phyloP scores from a whole-genome alignment of 768 basidiomycete genomes.

The Naganishia onofrii region DNA sequence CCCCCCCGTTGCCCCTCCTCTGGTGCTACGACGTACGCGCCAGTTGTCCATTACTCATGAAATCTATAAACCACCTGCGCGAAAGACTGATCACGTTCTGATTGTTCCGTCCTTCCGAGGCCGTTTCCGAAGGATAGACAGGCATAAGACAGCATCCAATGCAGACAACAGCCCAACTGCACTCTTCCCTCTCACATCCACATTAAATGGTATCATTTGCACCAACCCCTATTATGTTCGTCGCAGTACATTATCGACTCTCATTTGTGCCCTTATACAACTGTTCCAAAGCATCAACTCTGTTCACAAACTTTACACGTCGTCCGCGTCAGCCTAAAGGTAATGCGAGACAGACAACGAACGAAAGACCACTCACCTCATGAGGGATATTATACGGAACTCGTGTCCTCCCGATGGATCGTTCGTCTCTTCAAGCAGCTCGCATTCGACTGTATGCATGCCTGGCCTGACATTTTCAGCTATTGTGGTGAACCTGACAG shows the following conservation, averaged over 20 bases:
- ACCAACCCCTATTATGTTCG: background rate
- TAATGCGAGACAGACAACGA: background rate
- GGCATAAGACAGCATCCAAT: too few species aligned
- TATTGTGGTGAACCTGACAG: conserved; percentile 29
- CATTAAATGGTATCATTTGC: too few species aligned
- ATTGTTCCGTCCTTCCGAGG: too few species aligned
- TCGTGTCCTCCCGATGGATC: conserved; percentile 47
- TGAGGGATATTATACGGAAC: conserved; percentile 41
- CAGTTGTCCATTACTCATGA: too few species aligned
- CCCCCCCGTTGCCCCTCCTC: too few species aligned
- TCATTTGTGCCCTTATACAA: background rate
- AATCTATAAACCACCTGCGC: too few species aligned
- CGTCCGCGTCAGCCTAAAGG: background rate
- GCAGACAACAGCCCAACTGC: too few species aligned
- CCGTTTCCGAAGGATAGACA: too few species aligned
- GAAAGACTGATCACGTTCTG: too few species aligned
- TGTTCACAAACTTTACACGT: background rate
- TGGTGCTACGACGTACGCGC: too few species aligned
- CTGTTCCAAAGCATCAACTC: background rate
- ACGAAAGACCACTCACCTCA: conserved; percentile 30
- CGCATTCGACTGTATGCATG: conserved; percentile 44
- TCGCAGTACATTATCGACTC: background rate
- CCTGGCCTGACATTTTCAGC: conserved; percentile 39
- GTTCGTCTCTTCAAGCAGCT: conserved; percentile 41
- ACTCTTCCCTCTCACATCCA: too few species aligned